Conservation (phyloP, 2,329 filamentous ascomycete species). For the Furcasterigmium furcatum region DNA sequence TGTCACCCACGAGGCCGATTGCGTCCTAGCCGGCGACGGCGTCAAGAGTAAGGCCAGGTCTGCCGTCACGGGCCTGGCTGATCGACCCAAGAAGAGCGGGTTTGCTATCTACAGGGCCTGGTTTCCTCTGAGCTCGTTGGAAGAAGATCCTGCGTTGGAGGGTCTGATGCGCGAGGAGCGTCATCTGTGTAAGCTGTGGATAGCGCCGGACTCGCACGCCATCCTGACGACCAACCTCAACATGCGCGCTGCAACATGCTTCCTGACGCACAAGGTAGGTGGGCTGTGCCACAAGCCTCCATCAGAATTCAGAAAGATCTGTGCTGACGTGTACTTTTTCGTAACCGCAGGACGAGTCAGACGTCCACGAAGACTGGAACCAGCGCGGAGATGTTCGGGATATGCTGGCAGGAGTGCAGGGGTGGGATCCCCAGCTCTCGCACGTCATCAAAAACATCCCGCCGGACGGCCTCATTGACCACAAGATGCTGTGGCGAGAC, state of each 20-base stretch:
- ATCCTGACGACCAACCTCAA: background rate
- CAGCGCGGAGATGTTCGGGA: background rate
- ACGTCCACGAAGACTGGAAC: background rate
- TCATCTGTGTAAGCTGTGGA: background rate
- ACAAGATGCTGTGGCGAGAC: constrained; percentile 20
- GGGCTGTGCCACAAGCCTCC: no score
- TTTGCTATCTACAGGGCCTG: background rate
- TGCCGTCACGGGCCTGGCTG: background rate
- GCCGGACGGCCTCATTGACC: constrained; percentile 14
- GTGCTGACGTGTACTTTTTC: background rate
- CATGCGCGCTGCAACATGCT: background rate
- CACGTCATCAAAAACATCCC: constrained; percentile 30
- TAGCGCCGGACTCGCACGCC: background rate
- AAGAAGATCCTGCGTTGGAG: background rate
- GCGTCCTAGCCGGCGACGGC: background rate
- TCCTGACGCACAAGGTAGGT: background rate
- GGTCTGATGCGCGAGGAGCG: background rate
- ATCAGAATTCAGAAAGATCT: no score
- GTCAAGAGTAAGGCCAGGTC: background rate
- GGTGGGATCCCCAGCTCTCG: constrained; percentile 35
- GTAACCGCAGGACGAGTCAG: background rate
- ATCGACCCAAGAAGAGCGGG: background rate
- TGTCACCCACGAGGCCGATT: background rate
- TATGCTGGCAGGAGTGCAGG: constrained; percentile 10
- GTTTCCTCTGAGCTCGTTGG: background rate